These are phyloP conservation scores for Pleurotus ostreatus DNA, from an alignment of 768 basidiomycete genomes.

Conservation along the genomic window DNA sequence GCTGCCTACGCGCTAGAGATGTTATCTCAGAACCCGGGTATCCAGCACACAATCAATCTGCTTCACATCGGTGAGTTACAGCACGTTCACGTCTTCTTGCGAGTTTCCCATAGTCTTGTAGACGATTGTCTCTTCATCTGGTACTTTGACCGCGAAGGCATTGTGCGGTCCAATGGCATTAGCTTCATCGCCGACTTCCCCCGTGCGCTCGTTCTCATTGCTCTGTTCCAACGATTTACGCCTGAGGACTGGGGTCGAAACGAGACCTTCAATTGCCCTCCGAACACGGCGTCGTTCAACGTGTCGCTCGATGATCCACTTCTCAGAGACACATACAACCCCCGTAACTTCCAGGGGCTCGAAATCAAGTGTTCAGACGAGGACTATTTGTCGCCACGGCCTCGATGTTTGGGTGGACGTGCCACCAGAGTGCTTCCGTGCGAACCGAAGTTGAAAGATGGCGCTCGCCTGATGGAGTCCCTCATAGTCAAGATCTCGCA, in stretches of 20 bases:
- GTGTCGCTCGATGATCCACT: neutral
- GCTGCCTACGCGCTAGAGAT: slow-evolving; percentile 6
- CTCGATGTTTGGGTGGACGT: neutral
- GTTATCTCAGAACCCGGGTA: slow-evolving; percentile 6
- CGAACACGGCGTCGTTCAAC: neutral
- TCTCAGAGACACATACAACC: neutral
- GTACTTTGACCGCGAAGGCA: slow-evolving; percentile 21
- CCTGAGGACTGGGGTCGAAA: slow-evolving; percentile 18
- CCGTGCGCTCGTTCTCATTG: slow-evolving; percentile 20
- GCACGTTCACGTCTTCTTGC: neutral
- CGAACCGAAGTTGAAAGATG: neutral
- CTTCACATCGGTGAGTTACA: slow-evolving; percentile 6
- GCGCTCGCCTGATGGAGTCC: neutral
- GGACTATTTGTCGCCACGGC: neutral
- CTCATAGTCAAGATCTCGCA: slow-evolving; percentile 2
- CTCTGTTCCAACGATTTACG: slow-evolving; percentile 20
- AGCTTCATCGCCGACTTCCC: slow-evolving; percentile 21
- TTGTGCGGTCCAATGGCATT: slow-evolving; percentile 20
- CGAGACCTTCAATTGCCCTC: slow-evolving; percentile 1
- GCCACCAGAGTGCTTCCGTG: neutral
- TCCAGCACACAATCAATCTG: slow-evolving; percentile 10
- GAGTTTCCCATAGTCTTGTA: neutral
- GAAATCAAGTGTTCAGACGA: neutral
- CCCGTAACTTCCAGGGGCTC: neutral
- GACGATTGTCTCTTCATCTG: slow-evolving; percentile 20